Evolutionary conservation across 148 eudicot species (phyloP), one percentile per base, ranked within the genome.

Genomic region (Polygonum maritimum): DNA sequence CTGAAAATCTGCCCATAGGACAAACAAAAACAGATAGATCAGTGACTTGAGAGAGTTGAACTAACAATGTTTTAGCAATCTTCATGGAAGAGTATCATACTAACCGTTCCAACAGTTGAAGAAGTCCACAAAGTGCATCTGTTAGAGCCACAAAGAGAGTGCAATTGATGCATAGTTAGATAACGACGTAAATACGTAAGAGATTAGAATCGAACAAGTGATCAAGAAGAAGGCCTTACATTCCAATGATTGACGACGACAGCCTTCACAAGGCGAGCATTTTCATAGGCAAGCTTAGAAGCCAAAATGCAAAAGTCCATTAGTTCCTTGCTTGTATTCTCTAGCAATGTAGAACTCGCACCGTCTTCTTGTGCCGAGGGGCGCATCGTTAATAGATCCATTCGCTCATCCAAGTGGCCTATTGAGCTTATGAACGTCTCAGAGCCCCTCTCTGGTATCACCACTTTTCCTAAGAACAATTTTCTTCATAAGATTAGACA

Each of bases 251-350:
- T 73, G 12, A 48, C n/a, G 60, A 92, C 87, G 0, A 72, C 75
- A 1, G 67, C 39, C 35, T 79, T 0, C 2, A 92, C 67, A 76
- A 83, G 76, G 6, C 74, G 45, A 39, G 78, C 48, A 67, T 90
- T 92, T 76, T 92, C 97, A 60, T 92, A 92, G 15, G 89, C 82
- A 55, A 84, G 77, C 76, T 92, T 92, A 19, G 97, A 77, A 58
- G 97, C 94, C 94, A 92, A 88, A 75, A 90, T 67, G 3, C 88
- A 62, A 54, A 92, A 89, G 85, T 93, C 96, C 93, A 89, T 84
- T 13, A 90, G 88, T 55, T 81, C 79, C 67, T 60, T 22, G 15
- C 67, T 60, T 60, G 3, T 33, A 60, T 22, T 15, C 8, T 60
- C 67, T 11, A 26, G 1, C 67, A 60, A 26, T 60, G 67, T 13